Conservation (phyloP, 2,329 filamentous ascomycete genomes). For the Cyphellophora attinorum region DNA sequence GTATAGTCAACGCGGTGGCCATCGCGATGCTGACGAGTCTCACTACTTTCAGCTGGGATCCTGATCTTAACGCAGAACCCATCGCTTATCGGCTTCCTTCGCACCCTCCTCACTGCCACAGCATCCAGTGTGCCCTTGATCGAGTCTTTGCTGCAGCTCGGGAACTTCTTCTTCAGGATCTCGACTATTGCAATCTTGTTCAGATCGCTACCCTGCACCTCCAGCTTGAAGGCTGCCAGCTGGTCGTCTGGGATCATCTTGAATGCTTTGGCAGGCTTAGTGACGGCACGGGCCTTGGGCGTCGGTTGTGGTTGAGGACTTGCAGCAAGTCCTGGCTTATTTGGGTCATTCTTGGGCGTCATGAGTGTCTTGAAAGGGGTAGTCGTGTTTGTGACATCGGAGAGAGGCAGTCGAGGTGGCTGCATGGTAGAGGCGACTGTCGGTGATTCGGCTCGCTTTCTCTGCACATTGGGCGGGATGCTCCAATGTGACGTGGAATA, state of each 20-base stretch:
- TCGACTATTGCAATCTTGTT: conserved; percentile 68
- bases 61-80: conserved; percentile 40
- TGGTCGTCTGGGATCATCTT: conserved; percentile 47
- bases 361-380: conserved; percentile 2
- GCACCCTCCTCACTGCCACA: conserved; percentile 53
- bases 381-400: conserved; percentile 13
- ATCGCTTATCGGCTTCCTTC: conserved; percentile 56
- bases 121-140: conserved; percentile 61
- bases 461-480: conserved; percentile 7
- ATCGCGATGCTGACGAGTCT: too few relatives aligned
- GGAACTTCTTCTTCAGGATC: conserved; percentile 64
- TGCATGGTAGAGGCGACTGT: conserved; percentile 18
- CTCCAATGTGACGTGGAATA: conserved; percentile 76
- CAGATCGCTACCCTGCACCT: conserved; percentile 60
- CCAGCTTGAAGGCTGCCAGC: conserved; percentile 58
- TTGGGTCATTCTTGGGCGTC: background rate
- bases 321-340: too few relatives aligned
- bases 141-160: conserved; percentile 58
- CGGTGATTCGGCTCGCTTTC: background rate
- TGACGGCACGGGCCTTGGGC: conserved; percentile 1
- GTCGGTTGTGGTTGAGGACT: conserved; percentile 2
- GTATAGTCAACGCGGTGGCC: too few relatives aligned
- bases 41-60: too few relatives aligned
- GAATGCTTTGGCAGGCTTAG: conserved; percentile 9
- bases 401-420: conserved; percentile 19